These are phyloP conservation scores for Trametopsis cervina DNA, from an alignment of 768 basidiomycete species.

Conservation along the genomic window DNA sequence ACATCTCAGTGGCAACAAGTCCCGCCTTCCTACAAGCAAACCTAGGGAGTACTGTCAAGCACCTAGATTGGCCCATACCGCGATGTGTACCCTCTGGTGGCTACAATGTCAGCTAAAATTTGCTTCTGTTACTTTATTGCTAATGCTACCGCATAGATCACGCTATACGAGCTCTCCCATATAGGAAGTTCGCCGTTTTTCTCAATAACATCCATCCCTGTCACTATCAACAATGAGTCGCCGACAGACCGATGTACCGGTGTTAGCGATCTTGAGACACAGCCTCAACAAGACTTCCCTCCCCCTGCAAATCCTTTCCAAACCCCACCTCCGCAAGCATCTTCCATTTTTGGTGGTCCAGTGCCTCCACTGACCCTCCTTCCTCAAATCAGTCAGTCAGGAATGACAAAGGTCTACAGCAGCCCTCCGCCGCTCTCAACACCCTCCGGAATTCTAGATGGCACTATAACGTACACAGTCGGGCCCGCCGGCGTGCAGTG, in stretches of 20 bases:
- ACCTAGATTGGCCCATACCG: constrained; percentile 32
- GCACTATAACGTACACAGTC: constrained; percentile 12
- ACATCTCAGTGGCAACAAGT: constrained; percentile 34
- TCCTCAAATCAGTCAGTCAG: too few relatives aligned
- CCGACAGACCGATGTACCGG: constrained; percentile 21
- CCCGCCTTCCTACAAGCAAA: constrained; percentile 31
- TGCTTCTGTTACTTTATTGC: neutral
- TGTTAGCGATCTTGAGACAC: constrained; percentile 19
- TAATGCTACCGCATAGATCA: constrained; percentile 29
- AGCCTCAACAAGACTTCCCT: constrained; percentile 30
- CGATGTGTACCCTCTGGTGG: constrained; percentile 31
- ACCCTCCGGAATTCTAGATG: neutral
- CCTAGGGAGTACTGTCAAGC: constrained; percentile 33
- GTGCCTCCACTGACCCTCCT: neutral
- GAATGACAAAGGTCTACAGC: neutral
- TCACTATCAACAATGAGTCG: constrained; percentile 27
- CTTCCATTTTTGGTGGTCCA: too few relatives aligned
- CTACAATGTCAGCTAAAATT: constrained; percentile 33
- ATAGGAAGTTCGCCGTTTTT: constrained; percentile 29
- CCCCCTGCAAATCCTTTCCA: constrained; percentile 25
- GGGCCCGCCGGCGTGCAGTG: constrained; percentile 11
- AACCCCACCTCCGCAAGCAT: constrained; percentile 3
- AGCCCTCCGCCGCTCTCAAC: constrained; percentile 6
- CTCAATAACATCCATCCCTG: constrained; percentile 34
- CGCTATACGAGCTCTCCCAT: constrained; percentile 37